These are phyloP conservation scores for Tolypocladium capitatum DNA, from an alignment of 2,329 filamentous ascomycete species.

Conservation along the genomic window DNA sequence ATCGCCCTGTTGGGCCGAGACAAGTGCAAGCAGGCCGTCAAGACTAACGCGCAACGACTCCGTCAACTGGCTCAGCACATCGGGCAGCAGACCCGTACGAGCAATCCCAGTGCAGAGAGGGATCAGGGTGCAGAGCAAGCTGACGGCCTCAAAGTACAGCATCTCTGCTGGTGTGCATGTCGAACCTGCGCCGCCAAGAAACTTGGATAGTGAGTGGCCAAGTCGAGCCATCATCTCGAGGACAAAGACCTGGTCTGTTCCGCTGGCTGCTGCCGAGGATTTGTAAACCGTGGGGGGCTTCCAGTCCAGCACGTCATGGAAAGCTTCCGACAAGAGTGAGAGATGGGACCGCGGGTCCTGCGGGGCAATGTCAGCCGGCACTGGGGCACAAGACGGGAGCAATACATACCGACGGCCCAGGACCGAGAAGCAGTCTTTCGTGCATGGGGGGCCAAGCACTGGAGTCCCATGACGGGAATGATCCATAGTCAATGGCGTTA, in stretches of 20 bases:
- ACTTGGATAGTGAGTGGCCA: constrained; percentile 26
- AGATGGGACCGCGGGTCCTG: constrained; percentile 38
- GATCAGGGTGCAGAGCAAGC: constrained; percentile 24
- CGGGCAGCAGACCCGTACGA: constrained; percentile 9
- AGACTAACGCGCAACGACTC: constrained; percentile 14
- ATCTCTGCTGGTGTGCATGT: constrained; percentile 28
- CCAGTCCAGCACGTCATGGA: constrained; percentile 34
- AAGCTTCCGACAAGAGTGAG: constrained; percentile 34
- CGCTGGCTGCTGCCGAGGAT: constrained; percentile 22
- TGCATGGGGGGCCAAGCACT: constrained; percentile 24
- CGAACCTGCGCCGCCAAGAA: constrained; percentile 17
- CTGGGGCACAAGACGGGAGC: not conserved
- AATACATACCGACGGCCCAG: constrained; percentile 32
- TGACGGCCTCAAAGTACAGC: constrained; percentile 29
- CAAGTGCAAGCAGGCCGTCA: constrained; percentile 10
- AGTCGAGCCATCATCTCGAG: constrained; percentile 28
- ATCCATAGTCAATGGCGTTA: constrained; percentile 37
- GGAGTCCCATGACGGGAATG: constrained; percentile 34
- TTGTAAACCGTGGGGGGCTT: constrained; percentile 39
- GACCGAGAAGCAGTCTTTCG: constrained; percentile 34
- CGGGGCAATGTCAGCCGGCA: not conserved
- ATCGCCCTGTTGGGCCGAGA: constrained; percentile 4
- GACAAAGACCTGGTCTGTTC: constrained; percentile 30
- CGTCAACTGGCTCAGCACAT: constrained; percentile 13
- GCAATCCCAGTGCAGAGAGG: constrained; percentile 13